Base-by-base conservation (phyloP, 1,139 yeast species). In the Candida sp. region DNA sequence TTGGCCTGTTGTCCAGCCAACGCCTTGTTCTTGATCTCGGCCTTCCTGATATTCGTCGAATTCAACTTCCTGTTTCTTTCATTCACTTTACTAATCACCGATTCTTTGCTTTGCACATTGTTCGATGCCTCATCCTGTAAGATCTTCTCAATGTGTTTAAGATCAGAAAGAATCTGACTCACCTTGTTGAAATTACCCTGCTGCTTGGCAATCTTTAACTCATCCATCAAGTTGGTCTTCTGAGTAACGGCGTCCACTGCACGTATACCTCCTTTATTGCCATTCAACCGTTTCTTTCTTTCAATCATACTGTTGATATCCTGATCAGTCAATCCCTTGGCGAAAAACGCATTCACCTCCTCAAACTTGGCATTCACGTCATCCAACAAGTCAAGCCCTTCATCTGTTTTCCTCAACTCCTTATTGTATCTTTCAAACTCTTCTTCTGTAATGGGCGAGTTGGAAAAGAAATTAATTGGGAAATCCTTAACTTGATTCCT, bases 51-150 rank as follows among this genome's bases (percentile, higher is more conserved):
- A 50, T 84, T 85, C 46, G 85, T 85, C 65, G 85, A 86, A 68
- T 93, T 94, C 55, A 88, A 81, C 61, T 85, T 88, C 66, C 97
- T 83, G 67, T 94, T 94, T 61, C 97, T 83, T 62, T 85, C 86
- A 63, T 89, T 89, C 48, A 89, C 88, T 64, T 81, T 81, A 25
- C 87, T 80, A 75, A 88, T 79, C 44, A 76, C 48, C 17, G 49
- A 46, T 11, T 27, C 34, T 8, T 47, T 22, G 17, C 44, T 44
- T 12, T 48, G 27, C 12, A 42, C 33, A 34, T 58, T 53, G 52
- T 55, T 50, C 38, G 50, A 50, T n/a, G 42, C 32, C 27, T 38
- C 42, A 25, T 26, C 28, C 50, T 60, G 60, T 28, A 76, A 58
- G n/a, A 64, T 55, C 26, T 63, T 59, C 44, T 76, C 81, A 30